Base-by-base conservation (phyloP, 139 green algal genomes). In the Coelastrella sp. region DNA sequence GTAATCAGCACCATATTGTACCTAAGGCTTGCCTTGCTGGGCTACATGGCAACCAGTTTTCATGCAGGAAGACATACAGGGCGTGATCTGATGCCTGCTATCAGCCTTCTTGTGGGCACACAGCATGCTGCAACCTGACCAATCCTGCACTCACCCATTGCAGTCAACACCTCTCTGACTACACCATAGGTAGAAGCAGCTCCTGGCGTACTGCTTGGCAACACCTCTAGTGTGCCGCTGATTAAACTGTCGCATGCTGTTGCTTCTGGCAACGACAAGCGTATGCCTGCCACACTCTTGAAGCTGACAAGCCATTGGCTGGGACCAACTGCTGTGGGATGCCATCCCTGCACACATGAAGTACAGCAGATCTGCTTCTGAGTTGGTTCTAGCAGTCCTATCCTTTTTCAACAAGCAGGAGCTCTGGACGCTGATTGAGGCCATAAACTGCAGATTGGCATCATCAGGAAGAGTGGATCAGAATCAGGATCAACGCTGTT, bases 291-390 rank as follows among this genome's bases (percentile, higher is more conserved):
- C 53, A 53, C 13, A 19, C 75, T 53, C 23, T 21, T 8, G 15
- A 82, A 82, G 75, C 35, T 82, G 35, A 82, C 9, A 35, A 82
- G 75, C 53, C 53, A 82, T 23, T 53, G 35, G 8, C 75, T 53
- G 15, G 34, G 19, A 17, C 23, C 51, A n/a, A 38, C 53, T 32
- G 53, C 51, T 8, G 32, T n/a, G 53, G 53, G 75, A 45, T 37
- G 34, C 53, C 75, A 82, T 23, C 75, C 75, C 75, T 82, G 53
- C 9, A 48, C 43, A 41, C 41, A 76, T 5, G 19, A n/a, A 37
- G 53, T n/a, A n/a, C n/a, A n/a, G n/a, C 59, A 67, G 7, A 1
- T 9, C 15, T 57, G 45, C 45, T 57, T 9, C 45, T 57, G 11
- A 23, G 0, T 57, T 57, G 15, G 45, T 1, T 57, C 11, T 13